A percentile compares a stretch with the other conserved stretches of the same genome.
Evolutionary conservation across 1,284 basidiomycete genomes (phyloP).

Genomic region (Rhodotorula mucilaginosa): DNA sequence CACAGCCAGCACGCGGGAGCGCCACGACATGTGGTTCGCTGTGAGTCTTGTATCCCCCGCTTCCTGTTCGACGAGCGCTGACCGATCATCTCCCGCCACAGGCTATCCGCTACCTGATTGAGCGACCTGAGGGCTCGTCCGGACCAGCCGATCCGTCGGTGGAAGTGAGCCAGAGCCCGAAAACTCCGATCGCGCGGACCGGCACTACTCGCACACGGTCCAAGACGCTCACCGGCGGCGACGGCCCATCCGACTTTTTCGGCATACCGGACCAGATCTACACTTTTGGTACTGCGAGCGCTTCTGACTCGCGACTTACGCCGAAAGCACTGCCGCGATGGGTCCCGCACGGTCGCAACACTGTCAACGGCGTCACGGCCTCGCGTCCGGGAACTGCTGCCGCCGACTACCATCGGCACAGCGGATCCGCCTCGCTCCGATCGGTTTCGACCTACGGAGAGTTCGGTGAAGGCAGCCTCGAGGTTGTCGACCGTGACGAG

Average conservation of each 20-base stretch:
- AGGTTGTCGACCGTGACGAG: constrained; percentile 56
- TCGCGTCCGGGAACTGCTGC: constrained; percentile 86
- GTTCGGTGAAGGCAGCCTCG: constrained; percentile 66
- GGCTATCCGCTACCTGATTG: constrained; percentile 79
- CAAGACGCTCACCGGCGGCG: not conserved
- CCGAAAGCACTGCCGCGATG: constrained; percentile 37
- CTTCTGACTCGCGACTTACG: constrained; percentile 50
- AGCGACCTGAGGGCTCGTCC: constrained; percentile 56
- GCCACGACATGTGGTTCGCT: constrained; percentile 92
- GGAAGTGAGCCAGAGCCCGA: not conserved
- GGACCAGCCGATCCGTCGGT: not conserved
- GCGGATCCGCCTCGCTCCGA: constrained; percentile 61
- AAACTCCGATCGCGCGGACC: constrained; percentile 1
- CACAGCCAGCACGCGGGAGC: constrained; percentile 86
- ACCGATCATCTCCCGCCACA: constrained; percentile 45
- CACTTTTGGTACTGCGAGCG: constrained; percentile 12
- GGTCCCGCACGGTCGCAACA: not conserved
- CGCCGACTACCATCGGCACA: constrained; percentile 65
- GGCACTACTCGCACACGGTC: constrained; percentile 8
- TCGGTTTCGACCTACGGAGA: constrained; percentile 50
- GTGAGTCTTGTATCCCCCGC: constrained; percentile 47
- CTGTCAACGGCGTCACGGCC: constrained; percentile 47
- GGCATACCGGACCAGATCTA: constrained; percentile 23
- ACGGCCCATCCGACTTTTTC: constrained; percentile 10
- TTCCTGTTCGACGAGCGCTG: constrained; percentile 6